These are phyloP conservation scores for Colletotrichum sp. DNA, from an alignment of 2,329 filamentous ascomycete species.

Conservation along the genomic window DNA sequence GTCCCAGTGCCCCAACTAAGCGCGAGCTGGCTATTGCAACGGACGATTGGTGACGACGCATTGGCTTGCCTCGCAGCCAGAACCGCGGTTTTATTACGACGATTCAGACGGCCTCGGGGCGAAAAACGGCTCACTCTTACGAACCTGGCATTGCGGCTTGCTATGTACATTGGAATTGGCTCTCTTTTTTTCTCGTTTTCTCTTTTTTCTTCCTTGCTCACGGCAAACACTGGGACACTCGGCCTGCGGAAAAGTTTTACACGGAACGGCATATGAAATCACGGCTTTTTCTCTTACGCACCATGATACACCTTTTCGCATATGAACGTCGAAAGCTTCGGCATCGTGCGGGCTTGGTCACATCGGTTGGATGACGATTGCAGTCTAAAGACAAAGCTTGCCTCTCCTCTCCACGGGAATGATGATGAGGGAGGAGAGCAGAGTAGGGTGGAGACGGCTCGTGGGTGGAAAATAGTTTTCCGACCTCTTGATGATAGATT, in stretches of 20 bases:
- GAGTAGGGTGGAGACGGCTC: conserved; percentile 7
- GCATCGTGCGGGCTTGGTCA: conserved; percentile 15
- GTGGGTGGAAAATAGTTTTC: conserved; percentile 2
- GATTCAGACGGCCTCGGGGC: conserved; percentile 4
- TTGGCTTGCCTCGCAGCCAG: conserved; percentile 9
- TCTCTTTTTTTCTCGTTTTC: not conserved
- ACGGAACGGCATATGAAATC: conserved; percentile 22
- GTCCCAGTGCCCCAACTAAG: conserved; percentile 84
- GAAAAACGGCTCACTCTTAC: conserved; percentile 6
- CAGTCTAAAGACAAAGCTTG: conserved; percentile 13
- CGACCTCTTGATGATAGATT: conserved; percentile 16
- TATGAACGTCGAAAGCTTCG: conserved; percentile 13
- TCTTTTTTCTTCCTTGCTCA: conserved; percentile 17
- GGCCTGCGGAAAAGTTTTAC: conserved; percentile 23
- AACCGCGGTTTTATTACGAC: not conserved
- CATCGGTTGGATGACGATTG: conserved; percentile 21
- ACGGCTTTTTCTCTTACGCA: conserved; percentile 22
- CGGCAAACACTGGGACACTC: conserved; percentile 20
- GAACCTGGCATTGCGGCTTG: conserved; percentile 21
- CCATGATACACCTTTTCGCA: conserved; percentile 22
- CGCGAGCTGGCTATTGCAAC: not conserved
- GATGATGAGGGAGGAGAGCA: not conserved
- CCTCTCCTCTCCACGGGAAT: not conserved
- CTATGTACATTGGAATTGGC: conserved; percentile 17
- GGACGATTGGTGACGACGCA: conserved; percentile 18